phyloP scores from a whole-genome alignment of 2,329 filamentous ascomycete species.

The Canariomyces notabilis region DNA sequence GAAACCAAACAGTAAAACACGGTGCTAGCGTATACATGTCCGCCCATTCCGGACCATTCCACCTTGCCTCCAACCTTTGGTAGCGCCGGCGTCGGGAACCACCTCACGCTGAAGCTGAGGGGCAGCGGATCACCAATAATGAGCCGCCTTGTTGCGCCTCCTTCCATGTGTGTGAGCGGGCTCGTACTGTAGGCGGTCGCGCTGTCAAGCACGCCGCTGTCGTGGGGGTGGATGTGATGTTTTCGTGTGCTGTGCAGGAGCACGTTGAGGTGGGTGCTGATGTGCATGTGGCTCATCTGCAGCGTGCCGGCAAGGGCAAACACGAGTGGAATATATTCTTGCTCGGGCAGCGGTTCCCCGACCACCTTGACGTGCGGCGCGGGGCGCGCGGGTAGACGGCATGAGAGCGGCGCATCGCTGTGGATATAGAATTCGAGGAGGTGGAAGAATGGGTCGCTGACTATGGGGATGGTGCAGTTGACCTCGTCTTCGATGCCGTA shows the following conservation, averaged over 20 bases:
- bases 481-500: conserved; percentile 79
- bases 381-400: conserved; percentile 79
- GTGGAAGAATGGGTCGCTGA: conserved; percentile 78
- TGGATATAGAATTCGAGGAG: conserved; percentile 96
- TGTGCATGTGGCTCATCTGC: conserved; percentile 83
- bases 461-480: conserved; percentile 76
- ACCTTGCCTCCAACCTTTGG: conserved; percentile 62
- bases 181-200: conserved; percentile 83
- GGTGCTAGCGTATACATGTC: conserved; percentile 59
- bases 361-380: conserved; percentile 49
- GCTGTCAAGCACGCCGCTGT: conserved; percentile 77
- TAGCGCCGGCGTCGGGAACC: conserved; percentile 73
- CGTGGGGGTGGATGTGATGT: conserved; percentile 57
- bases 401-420: conserved; percentile 87
- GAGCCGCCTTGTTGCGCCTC: conserved; percentile 55
- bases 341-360: conserved; percentile 44
- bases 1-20: conserved; percentile 58
- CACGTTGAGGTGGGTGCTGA: conserved; percentile 85
- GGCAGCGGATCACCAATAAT: conserved; percentile 84
- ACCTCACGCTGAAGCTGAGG: conserved; percentile 73
- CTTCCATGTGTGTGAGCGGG: conserved; percentile 56
- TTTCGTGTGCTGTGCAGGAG: conserved; percentile 68
- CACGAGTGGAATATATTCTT: conserved; percentile 74
- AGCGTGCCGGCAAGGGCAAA: conserved; percentile 86
- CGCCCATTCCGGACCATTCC: conserved; percentile 61